Conservation (phyloP, 768 basidiomycete genomes). For the Sistotremastrum niveocremeum region DNA sequence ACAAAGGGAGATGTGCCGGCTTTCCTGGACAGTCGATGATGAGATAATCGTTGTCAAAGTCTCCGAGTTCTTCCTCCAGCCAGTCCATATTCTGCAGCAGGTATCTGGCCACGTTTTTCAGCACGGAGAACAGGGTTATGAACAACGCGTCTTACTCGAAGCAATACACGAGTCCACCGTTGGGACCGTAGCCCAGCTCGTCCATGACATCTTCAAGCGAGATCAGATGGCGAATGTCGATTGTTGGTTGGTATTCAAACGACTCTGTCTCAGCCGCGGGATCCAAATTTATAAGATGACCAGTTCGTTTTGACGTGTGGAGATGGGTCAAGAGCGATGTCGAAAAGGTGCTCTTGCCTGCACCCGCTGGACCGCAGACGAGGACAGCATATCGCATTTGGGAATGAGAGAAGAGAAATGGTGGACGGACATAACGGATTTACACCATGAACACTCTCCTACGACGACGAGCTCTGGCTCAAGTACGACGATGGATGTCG, state of each 20-base stretch:
- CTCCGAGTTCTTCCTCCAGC: conserved; percentile 91
- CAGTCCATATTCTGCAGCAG: conserved; percentile 95
- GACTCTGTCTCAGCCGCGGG: conserved; percentile 79
- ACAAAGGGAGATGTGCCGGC: conserved; percentile 6
- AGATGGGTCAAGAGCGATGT: conserved; percentile 82
- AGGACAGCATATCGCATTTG: conserved; percentile 80
- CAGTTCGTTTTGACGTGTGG: conserved; percentile 62
- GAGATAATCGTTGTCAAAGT: conserved; percentile 91
- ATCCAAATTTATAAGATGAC: conserved; percentile 93
- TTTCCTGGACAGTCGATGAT: conserved; percentile 84
- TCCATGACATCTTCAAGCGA: conserved; percentile 92
- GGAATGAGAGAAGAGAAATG: too few species aligned
- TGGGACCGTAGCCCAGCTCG: conserved; percentile 90
- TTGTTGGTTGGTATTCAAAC: conserved; percentile 83
- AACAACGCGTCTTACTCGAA: conserved; percentile 69
- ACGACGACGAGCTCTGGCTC: too few species aligned
- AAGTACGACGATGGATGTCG: too few species aligned
- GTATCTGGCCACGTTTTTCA: conserved; percentile 43
- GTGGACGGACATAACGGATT: too few species aligned
- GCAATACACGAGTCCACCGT: conserved; percentile 94
- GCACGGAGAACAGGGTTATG: neutral
- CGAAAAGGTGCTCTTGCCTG: conserved; percentile 94
- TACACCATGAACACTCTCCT: too few species aligned
- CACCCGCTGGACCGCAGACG: conserved; percentile 92
- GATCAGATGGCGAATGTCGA: conserved; percentile 90